A percentile compares a stretch with the other conserved stretches of the same genome.
phyloP scores from a whole-genome alignment of 2,329 filamentous ascomycete genomes.

The Macroventuria anomochaeta region DNA sequence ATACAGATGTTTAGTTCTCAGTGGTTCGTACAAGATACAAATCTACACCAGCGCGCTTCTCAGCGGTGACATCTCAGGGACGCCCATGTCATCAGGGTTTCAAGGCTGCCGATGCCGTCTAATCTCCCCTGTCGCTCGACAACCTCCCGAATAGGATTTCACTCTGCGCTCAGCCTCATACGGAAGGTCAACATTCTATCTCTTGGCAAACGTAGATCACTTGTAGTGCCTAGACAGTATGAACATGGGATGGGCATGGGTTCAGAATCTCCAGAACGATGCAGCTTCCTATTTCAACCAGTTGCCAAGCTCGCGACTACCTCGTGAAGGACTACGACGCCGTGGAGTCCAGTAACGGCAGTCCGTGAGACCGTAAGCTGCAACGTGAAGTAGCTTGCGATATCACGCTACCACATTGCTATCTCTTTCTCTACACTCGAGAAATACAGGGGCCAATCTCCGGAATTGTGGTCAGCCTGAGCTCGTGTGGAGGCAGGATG shows the following conservation, averaged over 20 bases:
- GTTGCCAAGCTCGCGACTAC: slow-evolving; percentile 11
- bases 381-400: slow-evolving; percentile 7
- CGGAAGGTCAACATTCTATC: slow-evolving; percentile 17
- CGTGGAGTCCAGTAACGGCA: slow-evolving; percentile 11
- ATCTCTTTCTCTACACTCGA: slow-evolving; percentile 4
- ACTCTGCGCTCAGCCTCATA: slow-evolving; percentile 16
- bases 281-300: slow-evolving; percentile 16
- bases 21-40: background rate
- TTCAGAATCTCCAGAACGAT: slow-evolving; percentile 2
- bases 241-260: slow-evolving; percentile 5
- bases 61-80: background rate
- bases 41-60: background rate
- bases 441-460: slow-evolving; percentile 8
- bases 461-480: slow-evolving; percentile 6
- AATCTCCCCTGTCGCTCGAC: slow-evolving; percentile 12
- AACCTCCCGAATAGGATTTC: slow-evolving; percentile 5
- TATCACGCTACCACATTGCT: slow-evolving; percentile 16
- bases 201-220: slow-evolving; percentile 20
- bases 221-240: slow-evolving; percentile 15
- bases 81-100: slow-evolving; percentile 1
- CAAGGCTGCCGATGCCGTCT: slow-evolving; percentile 12
- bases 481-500: background rate
- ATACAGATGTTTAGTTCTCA: background rate
- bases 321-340: slow-evolving; percentile 12
- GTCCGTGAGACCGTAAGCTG: slow-evolving; percentile 12